Evolutionary conservation across 2,329 filamentous ascomycete genomes (phyloP).

Genomic region (Macroventuria anomochaeta): DNA sequence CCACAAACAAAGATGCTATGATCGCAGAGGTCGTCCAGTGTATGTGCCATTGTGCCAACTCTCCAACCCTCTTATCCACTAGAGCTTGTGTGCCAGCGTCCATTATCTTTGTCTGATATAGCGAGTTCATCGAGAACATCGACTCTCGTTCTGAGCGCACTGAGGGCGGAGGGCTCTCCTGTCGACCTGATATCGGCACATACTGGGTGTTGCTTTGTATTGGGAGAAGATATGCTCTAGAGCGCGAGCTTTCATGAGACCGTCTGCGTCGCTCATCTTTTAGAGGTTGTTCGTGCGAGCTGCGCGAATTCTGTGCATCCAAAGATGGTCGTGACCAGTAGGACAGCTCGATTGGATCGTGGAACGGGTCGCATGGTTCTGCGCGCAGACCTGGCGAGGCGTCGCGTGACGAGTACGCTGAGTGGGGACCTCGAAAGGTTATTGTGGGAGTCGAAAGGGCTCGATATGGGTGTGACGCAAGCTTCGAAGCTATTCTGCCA

Average conservation of each 20-base stretch:
- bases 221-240: constrained; percentile 26
- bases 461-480: not conserved
- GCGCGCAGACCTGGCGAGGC: constrained; percentile 36
- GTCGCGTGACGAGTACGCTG: constrained; percentile 31
- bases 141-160: constrained; percentile 31
- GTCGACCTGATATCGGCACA: constrained; percentile 25
- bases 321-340: constrained; percentile 21
- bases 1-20: constrained; percentile 38
- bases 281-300: constrained; percentile 19
- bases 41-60: constrained; percentile 45
- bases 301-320: constrained; percentile 15
- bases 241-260: constrained; percentile 23
- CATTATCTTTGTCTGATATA: constrained; percentile 35
- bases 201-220: constrained; percentile 26
- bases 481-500: not conserved
- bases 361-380: constrained; percentile 31
- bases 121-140: constrained; percentile 29
- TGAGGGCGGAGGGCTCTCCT: constrained; percentile 22
- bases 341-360: constrained; percentile 42
- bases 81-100: constrained; percentile 44
- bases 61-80: constrained; percentile 41
- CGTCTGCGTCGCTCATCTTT: constrained; percentile 18
- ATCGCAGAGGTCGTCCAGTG: constrained; percentile 45
- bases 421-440: constrained; percentile 29
- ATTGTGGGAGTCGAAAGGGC: constrained; percentile 22